These are phyloP conservation scores for Fusarium haematococcum DNA, from an alignment of 2,329 filamentous ascomycete genomes.

Conservation along the genomic window DNA sequence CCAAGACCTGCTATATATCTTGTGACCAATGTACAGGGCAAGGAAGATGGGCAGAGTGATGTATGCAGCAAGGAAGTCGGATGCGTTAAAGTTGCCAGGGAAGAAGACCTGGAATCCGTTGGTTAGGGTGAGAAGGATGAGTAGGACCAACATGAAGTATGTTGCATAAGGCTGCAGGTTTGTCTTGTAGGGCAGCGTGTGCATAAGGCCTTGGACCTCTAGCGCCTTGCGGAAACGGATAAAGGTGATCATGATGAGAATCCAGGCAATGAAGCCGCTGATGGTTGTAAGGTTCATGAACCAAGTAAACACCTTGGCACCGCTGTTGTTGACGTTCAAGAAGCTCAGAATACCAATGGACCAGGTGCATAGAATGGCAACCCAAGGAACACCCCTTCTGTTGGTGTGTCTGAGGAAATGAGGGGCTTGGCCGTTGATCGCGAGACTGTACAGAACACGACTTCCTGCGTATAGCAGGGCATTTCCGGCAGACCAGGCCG, in stretches of 20 bases:
- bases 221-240: slow-evolving; percentile 57
- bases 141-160: slow-evolving; percentile 67
- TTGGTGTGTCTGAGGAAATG: slow-evolving; percentile 69
- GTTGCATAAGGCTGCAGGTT: slow-evolving; percentile 72
- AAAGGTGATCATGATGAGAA: slow-evolving; percentile 59
- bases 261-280: slow-evolving; percentile 54
- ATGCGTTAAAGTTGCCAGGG: slow-evolving; percentile 69
- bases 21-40: slow-evolving; percentile 71
- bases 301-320: slow-evolving; percentile 28
- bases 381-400: slow-evolving; percentile 70
- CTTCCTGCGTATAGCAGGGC: slow-evolving; percentile 74
- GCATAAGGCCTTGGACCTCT: slow-evolving; percentile 58
- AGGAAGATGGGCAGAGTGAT: slow-evolving; percentile 73
- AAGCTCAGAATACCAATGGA: slow-evolving; percentile 74
- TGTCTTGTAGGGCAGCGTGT: slow-evolving; percentile 64
- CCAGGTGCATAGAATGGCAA: slow-evolving; percentile 64
- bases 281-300: slow-evolving; percentile 25
- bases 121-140: slow-evolving; percentile 73
- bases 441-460: slow-evolving; percentile 77
- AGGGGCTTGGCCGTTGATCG: slow-evolving; percentile 74
- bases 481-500: slow-evolving; percentile 71
- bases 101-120: slow-evolving; percentile 84
- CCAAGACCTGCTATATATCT: slow-evolving; percentile 45
- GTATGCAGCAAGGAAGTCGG: slow-evolving; percentile 73
- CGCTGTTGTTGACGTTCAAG: slow-evolving; percentile 44